These are phyloP conservation scores for Fusarium verticillioides DNA, from an alignment of 2,329 filamentous ascomycete genomes.

Conservation along the genomic window DNA sequence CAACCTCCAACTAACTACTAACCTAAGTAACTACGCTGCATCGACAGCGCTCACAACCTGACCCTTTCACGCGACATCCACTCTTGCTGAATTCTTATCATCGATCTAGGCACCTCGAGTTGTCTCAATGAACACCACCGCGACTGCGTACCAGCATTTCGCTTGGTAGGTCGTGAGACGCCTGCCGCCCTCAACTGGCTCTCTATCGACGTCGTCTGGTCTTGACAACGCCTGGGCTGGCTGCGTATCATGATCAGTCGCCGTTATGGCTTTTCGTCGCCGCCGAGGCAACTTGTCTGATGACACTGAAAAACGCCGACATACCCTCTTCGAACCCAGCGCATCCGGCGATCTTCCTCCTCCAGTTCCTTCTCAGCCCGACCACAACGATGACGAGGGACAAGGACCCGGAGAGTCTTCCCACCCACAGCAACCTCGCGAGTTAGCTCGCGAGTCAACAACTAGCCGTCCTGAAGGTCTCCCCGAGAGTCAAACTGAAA, in stretches of 20 bases:
- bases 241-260: slow-evolving; percentile 54
- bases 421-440: slow-evolving; percentile 39
- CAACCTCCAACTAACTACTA: slow-evolving; percentile 1
- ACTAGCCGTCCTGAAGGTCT: slow-evolving; percentile 11
- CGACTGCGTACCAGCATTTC: slow-evolving; percentile 36
- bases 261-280: slow-evolving; percentile 69
- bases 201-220: slow-evolving; percentile 25
- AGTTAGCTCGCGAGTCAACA: slow-evolving; percentile 37
- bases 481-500: slow-evolving; percentile 11
- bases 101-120: slow-evolving; percentile 14
- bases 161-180: slow-evolving; percentile 44
- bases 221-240: slow-evolving; percentile 40
- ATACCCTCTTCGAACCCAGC: slow-evolving; percentile 54
- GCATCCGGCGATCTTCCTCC: slow-evolving; percentile 44
- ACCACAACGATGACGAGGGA: slow-evolving; percentile 32
- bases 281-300: slow-evolving; percentile 69
- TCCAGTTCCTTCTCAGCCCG: slow-evolving; percentile 38
- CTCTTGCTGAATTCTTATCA: slow-evolving; percentile 8
- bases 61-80: slow-evolving; percentile 15
- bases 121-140: slow-evolving; percentile 40
- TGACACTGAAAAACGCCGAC: slow-evolving; percentile 68
- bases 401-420: slow-evolving; percentile 33
- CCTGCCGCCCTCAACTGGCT: slow-evolving; percentile 32
- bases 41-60: slow-evolving; percentile 23
- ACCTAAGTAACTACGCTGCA: not conserved